Base-by-base conservation (phyloP, 257 asterid species). In the Vinca minor region DNA sequence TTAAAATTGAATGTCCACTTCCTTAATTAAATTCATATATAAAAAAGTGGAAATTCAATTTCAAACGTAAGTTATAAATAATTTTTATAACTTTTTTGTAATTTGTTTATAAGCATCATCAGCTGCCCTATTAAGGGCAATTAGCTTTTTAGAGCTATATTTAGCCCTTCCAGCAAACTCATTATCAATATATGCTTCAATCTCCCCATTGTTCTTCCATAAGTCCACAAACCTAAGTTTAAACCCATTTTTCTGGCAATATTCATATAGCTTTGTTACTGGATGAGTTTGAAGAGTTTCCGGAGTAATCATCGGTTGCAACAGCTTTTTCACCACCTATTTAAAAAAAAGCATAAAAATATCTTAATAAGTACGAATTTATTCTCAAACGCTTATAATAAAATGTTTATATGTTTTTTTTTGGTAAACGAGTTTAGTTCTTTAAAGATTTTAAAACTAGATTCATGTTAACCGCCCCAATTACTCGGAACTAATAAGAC, bases 91-190 rank as follows among this genome's bases (percentile, higher is more conserved):
- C 34, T 57, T 61, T 8, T 15, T 25, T 6, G 41, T 26, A 60
- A 72, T 32, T 2, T 62, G 41, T 0, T 66, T 12, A 23, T 73
- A 75, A 0, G 84, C 87, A 47, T 66, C 17, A 18, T 67, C 12
- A 2, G 89, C 87, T 1, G 93, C 93, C 53, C 85, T 75, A 29
- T 74, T 78, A 11, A 17, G 13, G 8, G 85, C 93, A 59, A 62
- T 73, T 0, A 50, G 10, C 38, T 44, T 81, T 70, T 75, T 85
- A 39, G 66, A 59, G 0, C 0, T 4, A 52, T 59, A 85, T 36
- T 70, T 56, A 0, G 81, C 87, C 17, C 38, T 79, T 0, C 87
- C 93, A 0, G 32, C 73, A 8, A 39, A 52, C 2, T 69, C 11
- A 0, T 58, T 75, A 2, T 77, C 65, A 0, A 81, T 71, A 6